Evolutionary conservation across 768 basidiomycete genomes (phyloP), one percentile per base, ranked within the genome.

Genomic region (Leucocoprinus birnbaumii): DNA sequence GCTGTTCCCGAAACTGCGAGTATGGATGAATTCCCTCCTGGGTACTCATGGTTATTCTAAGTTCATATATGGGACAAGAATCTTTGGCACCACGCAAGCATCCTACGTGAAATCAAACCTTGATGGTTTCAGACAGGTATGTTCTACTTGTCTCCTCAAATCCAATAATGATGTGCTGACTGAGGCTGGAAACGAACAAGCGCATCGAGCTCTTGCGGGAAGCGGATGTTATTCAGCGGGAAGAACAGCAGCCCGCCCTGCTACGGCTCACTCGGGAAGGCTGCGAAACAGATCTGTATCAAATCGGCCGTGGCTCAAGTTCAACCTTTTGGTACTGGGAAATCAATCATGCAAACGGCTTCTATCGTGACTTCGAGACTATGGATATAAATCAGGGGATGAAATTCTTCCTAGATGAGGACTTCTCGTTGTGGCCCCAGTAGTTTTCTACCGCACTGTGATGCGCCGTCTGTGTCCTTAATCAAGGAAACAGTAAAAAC

Each of bases 281-380:
- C 2, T 14, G 34, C 8, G 35, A 37, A 6, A 37, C 34, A 2
- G 43, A 34, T 9, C 22, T 53, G 10, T 53, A 37, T 24, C 0
- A 16, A 4, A 26, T 37, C 6, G 45, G 52, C 27, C 44, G 37
- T 7, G 52, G 43, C 3, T 2, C 6, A 7, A 53, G 46, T 37
- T 44, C 52, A 3, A 24, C 11, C 2, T 46, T 37, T 22, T 47
- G 52, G 52, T 53, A 35, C 22, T 53, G 52, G 52, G 52, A 53
- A 10, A 37, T 47, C n/a, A 18, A 46, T 37, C 3, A 3, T 8
- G 8, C 14, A 8, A 7, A 3, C 1, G 7, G 22, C 9, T 38
- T n/a, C 18, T 53, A 45, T 38, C 52, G 27, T 3, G 27, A 21
- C 6, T 35, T 53, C 19, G 3, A 16, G 6, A 25, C 43, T 5